Percentiles rank a stretch among this genome's conserved stretches.
Conservation (phyloP, 306 rosid genomes). For the Rosa lucieae region DNA sequence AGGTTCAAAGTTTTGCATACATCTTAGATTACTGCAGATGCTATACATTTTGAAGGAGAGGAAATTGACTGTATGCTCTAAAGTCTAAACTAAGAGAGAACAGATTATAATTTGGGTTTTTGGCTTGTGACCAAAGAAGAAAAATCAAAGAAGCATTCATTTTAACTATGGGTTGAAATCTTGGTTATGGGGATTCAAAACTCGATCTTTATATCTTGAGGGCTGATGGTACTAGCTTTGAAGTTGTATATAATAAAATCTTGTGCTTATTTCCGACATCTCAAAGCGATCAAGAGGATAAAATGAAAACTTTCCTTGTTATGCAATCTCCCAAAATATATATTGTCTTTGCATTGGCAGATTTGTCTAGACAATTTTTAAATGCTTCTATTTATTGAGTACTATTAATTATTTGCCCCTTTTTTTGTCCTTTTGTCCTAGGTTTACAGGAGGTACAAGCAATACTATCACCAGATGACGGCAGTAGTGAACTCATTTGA, state of each 20-base stretch:
- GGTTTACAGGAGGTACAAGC: constrained; percentile 83
- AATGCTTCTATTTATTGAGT: not conserved
- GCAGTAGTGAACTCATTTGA: constrained; percentile 72
- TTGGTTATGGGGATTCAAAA: not conserved
- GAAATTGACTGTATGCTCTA: too few species aligned
- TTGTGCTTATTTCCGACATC: not conserved
- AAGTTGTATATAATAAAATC: not conserved
- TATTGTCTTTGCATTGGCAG: not conserved
- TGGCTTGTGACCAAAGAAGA: not conserved
- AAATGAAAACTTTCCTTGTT: too few species aligned
- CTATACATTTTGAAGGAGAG: too few species aligned
- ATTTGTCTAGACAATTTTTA: not conserved
- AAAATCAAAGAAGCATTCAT: not conserved
- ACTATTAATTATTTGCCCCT: not conserved
- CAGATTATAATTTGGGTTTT: not conserved
- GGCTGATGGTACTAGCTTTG: not conserved
- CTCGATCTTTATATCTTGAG: not conserved
- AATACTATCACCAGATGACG: constrained; percentile 80
- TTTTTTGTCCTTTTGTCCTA: constrained; percentile 19
- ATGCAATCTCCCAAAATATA: not conserved
- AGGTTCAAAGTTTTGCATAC: not conserved
- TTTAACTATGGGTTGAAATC: not conserved
- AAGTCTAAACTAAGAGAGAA: not conserved
- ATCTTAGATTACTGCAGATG: not conserved
- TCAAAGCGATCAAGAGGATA: too few species aligned